These are phyloP conservation scores for Daucus carota DNA, from an alignment of 129 eudicot species.

Conservation along the genomic window DH1_v3.0 NC_030387.2:33340501-33341000, in stretches of 20 bases:
- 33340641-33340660: background rate
- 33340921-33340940: background rate
- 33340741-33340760: background rate
- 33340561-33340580: background rate
- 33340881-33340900: background rate
- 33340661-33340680: conserved; percentile 2
- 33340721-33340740: background rate
- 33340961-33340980: background rate
- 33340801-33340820: background rate
- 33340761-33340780: background rate
- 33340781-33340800: background rate
- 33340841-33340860: background rate
- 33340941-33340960: background rate
- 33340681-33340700: conserved; percentile 4
- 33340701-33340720: background rate
- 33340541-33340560: background rate
- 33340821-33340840: background rate
- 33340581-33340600: background rate
- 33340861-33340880: background rate
- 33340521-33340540: background rate
- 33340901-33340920: background rate
- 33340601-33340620: background rate
- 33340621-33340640: background rate
- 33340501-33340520: background rate
- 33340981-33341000: background rate